phyloP scores from a whole-genome alignment of 768 basidiomycete genomes.

The Russula foetens region DNA sequence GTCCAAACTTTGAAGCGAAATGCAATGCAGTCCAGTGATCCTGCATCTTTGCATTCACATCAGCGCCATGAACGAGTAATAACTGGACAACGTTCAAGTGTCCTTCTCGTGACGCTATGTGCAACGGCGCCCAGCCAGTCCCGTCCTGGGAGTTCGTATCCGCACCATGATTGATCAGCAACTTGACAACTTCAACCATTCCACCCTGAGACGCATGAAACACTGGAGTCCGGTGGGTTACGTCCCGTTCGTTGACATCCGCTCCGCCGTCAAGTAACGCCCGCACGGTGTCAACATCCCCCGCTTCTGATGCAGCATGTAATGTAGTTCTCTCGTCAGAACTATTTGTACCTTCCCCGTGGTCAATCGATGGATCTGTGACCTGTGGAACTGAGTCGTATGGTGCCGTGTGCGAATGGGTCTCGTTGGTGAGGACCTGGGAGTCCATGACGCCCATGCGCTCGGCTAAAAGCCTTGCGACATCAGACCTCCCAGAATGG shows the following conservation, averaged over 20 bases:
- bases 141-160: neutral
- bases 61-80: neutral
- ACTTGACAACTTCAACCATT: neutral
- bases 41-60: neutral
- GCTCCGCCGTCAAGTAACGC: neutral
- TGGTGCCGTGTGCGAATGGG: neutral
- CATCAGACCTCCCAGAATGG: neutral
- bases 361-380: neutral
- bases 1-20: neutral
- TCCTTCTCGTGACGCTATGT: neutral
- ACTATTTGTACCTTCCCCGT: neutral
- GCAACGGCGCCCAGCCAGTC: neutral
- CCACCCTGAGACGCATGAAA: neutral
- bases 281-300: neutral
- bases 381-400: neutral
- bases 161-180: neutral
- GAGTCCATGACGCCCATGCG: neutral
- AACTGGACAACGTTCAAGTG: neutral
- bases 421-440: neutral
- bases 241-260: neutral
- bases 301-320: neutral
- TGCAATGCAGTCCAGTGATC: neutral
- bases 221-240: neutral
- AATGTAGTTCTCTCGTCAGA: neutral
- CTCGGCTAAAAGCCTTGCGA: neutral